phyloP scores from a whole-genome alignment of 306 rosid genomes.

The Rosa multiflora region DNA sequence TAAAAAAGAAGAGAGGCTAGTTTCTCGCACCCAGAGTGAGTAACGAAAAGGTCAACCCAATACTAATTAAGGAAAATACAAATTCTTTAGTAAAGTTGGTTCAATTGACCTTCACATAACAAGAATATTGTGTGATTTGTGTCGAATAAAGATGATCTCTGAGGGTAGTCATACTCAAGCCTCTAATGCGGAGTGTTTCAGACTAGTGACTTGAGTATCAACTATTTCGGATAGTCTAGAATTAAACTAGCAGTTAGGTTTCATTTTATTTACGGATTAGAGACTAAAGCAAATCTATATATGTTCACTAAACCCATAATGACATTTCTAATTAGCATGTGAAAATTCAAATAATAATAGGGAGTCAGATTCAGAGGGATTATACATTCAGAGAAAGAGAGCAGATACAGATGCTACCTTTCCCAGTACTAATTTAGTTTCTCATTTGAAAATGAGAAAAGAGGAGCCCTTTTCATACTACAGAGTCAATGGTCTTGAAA shows the following conservation, averaged over 20 bases:
- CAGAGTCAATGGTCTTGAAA: neutral
- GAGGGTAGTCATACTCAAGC: no score
- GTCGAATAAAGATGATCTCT: no score
- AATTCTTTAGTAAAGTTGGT: no score
- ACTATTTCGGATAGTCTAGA: no score
- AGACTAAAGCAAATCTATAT: neutral
- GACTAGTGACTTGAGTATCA: no score
- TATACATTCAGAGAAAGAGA: neutral
- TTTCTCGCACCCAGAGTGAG: no score
- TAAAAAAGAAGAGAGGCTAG: neutral
- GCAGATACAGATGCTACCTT: constrained; percentile 1
- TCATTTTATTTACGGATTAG: neutral
- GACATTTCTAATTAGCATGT: neutral
- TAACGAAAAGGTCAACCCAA: no score
- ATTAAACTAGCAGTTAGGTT: no score
- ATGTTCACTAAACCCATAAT: neutral
- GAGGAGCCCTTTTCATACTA: neutral
- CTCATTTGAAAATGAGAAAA: neutral
- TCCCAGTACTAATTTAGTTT: neutral
- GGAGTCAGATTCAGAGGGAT: neutral
- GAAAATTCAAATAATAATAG: neutral
- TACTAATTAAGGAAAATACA: no score
- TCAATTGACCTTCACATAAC: no score
- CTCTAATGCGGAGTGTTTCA: no score
- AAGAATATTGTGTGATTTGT: no score